Percentiles rank a stretch among this genome's conserved stretches.
Evolutionary conservation across 2,329 filamentous ascomycete genomes (phyloP).

Genomic region (Fusarium dimerum): DNA sequence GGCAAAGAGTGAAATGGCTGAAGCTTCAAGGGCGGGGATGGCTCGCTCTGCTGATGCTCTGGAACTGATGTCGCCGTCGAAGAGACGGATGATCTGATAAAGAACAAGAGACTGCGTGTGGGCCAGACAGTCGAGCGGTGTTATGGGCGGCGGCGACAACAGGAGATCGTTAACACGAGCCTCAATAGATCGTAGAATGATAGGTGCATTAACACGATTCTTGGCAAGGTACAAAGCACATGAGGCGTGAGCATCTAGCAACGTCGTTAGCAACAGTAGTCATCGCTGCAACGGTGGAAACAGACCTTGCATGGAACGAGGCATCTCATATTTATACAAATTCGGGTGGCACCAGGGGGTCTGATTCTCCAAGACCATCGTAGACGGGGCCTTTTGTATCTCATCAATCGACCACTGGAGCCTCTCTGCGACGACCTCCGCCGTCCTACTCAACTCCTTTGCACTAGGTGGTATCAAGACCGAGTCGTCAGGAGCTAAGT

Average conservation of each 20-base stretch:
- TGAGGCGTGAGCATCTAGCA: constrained; percentile 50
- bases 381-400: constrained; percentile 49
- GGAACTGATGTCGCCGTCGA: constrained; percentile 49
- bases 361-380: constrained; percentile 49
- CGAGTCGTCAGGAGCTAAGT: constrained; percentile 23
- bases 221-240: constrained; percentile 55
- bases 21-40: constrained; percentile 35
- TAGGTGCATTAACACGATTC: constrained; percentile 46
- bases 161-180: constrained; percentile 46
- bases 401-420: constrained; percentile 50
- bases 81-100: constrained; percentile 52
- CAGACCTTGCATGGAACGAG: constrained; percentile 50
- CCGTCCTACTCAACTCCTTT: constrained; percentile 20
- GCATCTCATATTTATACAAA: constrained; percentile 55
- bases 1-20: constrained; percentile 34
- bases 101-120: constrained; percentile 50
- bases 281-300: neutral
- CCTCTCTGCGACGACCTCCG: constrained; percentile 33
- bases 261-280: neutral
- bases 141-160: constrained; percentile 32
- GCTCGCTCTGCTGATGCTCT: constrained; percentile 40
- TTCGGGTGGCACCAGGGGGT: constrained; percentile 55
- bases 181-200: constrained; percentile 52
- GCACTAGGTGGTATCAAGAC: constrained; percentile 24
- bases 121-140: constrained; percentile 36